Evolutionary conservation across 2,329 filamentous ascomycete genomes (phyloP), one percentile per base, ranked within the genome.

Genomic region (Colletotrichum noveboracense): DNA sequence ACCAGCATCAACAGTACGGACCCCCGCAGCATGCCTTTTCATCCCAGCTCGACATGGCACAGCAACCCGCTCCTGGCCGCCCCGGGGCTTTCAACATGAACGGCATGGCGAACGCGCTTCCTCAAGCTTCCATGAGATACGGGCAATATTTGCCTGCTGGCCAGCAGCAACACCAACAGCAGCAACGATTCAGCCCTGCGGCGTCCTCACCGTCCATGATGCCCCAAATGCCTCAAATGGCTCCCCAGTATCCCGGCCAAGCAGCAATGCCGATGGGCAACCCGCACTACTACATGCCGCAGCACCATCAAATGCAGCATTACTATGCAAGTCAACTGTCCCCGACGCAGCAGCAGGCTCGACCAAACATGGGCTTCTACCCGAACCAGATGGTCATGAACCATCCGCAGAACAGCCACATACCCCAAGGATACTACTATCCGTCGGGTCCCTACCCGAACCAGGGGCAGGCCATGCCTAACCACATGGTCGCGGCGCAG

Each of bases 251-350:
- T 72, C 80, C 82, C 14, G 81, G 81, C 2, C 86, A 86, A 72
- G 78, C 80, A 10, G 77, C 81, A 28, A 84, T 89, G 78, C 80
- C 83, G 18, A 80, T 88, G 74, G 75, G 82, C 26, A 82, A 80
- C 21, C 88, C 87, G 64, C 85, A 85, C 28, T 91, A 88, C 77
- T 91, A 90, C 76, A 76, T 87, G 69, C 83, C 86, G 10, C 88
- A 87, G 66, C 85, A 87, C 58, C 79, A 80, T 43, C 86, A 86
- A 36, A 84, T 87, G 77, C 79, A 83, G n/a, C 86, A 84, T 14
- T 90, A 86, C 75, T 90, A 89, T 64, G 82, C 81, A 36, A 71
- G 82, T 7, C 85, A 87, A 18, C 78, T 88, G 60, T 78, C 85
- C 8, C 82, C 85, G 21, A 79, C 83, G 77, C 86, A 84, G 56